Conservation (phyloP, 2,329 filamentous ascomycete genomes). For the Rosellinia necatrix region DNA sequence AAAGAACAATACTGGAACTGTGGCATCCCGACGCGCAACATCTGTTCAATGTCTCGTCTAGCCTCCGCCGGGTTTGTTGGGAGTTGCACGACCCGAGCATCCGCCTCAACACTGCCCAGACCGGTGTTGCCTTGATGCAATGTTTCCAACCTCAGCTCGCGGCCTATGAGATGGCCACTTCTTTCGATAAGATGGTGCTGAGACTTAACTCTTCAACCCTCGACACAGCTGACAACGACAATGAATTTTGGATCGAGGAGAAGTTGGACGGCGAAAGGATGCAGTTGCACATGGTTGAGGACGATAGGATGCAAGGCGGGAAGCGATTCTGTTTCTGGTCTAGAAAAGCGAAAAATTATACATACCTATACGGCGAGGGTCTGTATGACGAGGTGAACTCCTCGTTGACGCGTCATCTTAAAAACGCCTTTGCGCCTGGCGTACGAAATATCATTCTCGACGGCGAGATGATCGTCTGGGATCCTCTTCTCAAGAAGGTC, state of each 20-base stretch:
- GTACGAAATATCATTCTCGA: constrained; percentile 90
- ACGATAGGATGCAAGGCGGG: constrained; percentile 69
- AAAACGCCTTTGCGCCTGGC: constrained; percentile 73
- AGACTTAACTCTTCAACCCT: constrained; percentile 57
- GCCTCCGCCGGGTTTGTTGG: constrained; percentile 90
- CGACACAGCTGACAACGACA: constrained; percentile 64
- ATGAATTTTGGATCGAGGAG: constrained; percentile 94
- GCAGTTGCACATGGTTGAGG: constrained; percentile 89
- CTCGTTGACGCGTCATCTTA: constrained; percentile 79
- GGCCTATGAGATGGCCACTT: constrained; percentile 81
- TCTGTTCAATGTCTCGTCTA: constrained; percentile 89
- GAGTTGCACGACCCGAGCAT: constrained; percentile 77
- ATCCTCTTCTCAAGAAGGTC: constrained; percentile 80
- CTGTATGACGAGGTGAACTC: constrained; percentile 77
- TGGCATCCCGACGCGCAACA: constrained; percentile 81
- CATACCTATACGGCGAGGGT: constrained; percentile 84
- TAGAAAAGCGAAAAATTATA: constrained; percentile 94
- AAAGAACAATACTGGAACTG: constrained; percentile 83
- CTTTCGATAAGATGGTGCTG: constrained; percentile 77
- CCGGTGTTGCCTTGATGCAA: constrained; percentile 81
- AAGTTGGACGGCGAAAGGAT: constrained; percentile 97
- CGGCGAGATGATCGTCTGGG: constrained; percentile 99
- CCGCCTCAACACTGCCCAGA: constrained; percentile 74
- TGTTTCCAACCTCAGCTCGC: constrained; percentile 97
- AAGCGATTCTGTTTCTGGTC: constrained; percentile 88